A percentile compares a stretch with the other conserved stretches of the same genome.
Conservation (phyloP, 148 eudicot genomes). For the Rhododendron williamsianum region DNA sequence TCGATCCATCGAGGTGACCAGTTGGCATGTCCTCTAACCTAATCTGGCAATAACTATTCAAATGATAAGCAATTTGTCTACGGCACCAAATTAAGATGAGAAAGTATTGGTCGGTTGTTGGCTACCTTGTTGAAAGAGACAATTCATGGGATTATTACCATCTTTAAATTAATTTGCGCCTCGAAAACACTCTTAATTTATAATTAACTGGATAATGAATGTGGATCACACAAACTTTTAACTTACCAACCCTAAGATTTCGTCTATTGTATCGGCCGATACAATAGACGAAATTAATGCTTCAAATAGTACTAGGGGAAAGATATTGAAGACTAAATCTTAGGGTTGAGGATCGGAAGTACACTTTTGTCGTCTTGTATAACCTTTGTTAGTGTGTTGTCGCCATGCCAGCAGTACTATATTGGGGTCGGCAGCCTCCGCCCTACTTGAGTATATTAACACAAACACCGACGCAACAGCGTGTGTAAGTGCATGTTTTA, state of each 20-base stretch:
- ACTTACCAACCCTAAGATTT: neutral
- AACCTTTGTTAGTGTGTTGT: neutral
- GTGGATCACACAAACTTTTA: neutral
- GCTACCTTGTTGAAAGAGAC: neutral
- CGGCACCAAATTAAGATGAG: neutral
- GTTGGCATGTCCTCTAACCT: neutral
- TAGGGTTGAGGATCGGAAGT: neutral
- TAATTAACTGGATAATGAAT: neutral
- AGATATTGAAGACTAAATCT: too few species aligned
- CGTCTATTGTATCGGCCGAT: too few species aligned
- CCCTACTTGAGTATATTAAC: neutral
- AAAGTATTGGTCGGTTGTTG: neutral
- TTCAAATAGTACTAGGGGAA: too few species aligned
- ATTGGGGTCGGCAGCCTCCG: neutral
- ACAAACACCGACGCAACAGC: too few species aligned
- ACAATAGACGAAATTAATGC: too few species aligned
- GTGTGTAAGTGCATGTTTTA: too few species aligned
- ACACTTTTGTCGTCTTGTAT: neutral
- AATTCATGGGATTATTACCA: neutral
- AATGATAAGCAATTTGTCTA: neutral
- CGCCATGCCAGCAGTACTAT: neutral
- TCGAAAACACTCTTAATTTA: neutral
- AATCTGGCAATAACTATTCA: neutral
- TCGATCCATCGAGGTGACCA: neutral
- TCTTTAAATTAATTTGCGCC: neutral